A percentile compares a stretch with the other conserved stretches of the same genome.
These are phyloP conservation scores for Macroventuria anomochaeta DNA, from an alignment of 2,329 filamentous ascomycete genomes.

Conservation along the genomic window DNA sequence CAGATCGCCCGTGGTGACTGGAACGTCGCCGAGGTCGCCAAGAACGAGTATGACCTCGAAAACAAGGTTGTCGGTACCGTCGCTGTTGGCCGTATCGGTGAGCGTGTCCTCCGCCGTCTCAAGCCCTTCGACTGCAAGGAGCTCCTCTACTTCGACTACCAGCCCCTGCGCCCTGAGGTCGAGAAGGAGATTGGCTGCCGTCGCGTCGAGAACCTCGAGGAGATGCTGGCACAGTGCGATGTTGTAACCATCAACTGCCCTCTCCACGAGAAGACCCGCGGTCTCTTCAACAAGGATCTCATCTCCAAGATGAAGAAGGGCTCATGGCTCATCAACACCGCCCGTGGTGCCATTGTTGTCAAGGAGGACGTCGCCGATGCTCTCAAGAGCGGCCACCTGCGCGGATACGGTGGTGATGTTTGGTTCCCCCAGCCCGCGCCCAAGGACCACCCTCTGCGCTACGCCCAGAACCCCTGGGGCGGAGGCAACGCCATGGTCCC, in stretches of 20 bases:
- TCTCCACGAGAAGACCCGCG: constrained; percentile 95
- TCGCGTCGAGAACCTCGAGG: constrained; percentile 86
- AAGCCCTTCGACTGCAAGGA: constrained; percentile 99
- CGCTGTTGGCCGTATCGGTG: constrained; percentile 94
- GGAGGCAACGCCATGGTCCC: constrained; percentile 99
- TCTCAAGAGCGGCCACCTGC: constrained; percentile 87
- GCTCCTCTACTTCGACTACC: constrained; percentile 99
- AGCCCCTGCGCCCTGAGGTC: constrained; percentile 82
- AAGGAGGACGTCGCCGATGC: constrained; percentile 98
- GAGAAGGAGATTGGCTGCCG: constrained; percentile 97
- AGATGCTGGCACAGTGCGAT: constrained; percentile 92
- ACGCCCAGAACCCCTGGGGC: constrained; percentile 91
- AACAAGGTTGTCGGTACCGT: constrained; percentile 97
- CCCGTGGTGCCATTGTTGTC: constrained; percentile 97
- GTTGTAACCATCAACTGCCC: constrained; percentile 99
- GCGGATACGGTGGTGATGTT: constrained; percentile 85
- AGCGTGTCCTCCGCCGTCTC: constrained; percentile 94
- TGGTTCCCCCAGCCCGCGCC: constrained; percentile 99
- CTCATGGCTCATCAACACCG: constrained; percentile 97
- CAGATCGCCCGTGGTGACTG: constrained; percentile 87
- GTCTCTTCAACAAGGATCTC: constrained; percentile 98
- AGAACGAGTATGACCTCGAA: constrained; percentile 98
- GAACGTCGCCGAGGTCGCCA: constrained; percentile 94
- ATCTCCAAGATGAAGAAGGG: constrained; percentile 99
- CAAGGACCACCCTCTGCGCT: constrained; percentile 89